Evolutionary conservation across 2,329 filamentous ascomycete species (phyloP), one percentile per base, ranked within the genome.

Genomic region (Alternaria longipes): DNA sequence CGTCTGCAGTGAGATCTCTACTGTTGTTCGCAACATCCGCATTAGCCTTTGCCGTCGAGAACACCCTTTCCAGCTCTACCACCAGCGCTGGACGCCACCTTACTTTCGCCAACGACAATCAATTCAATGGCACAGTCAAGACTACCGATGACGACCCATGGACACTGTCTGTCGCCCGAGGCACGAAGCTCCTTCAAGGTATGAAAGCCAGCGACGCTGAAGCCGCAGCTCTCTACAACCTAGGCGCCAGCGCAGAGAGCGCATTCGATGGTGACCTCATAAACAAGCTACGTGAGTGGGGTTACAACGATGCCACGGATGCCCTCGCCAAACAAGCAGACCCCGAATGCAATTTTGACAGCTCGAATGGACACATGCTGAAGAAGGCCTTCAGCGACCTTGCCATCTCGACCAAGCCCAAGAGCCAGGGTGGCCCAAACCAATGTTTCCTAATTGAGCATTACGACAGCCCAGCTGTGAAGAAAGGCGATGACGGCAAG

Each of bases 391-490:
- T 65, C 14, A 4, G 9, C 11, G 63, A 59, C 4, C 40, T 69
- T 2, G 42, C 47, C 8, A 58, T 69, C 1, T 46, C 51, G 4
- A 65, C 54, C 1, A 51, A 47, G n/a, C 62, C 63, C 5, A 66
- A 60, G 44, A 5, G 36, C 8, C 14, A 57, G 11, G 60, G 60
- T 9, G 65, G 67, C 3, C 53, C 64, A 5, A 69, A 69, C 38
- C 52, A 67, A 9, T 63, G 60, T 26, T 71, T 67, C 34, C 26
- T 42, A 0, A 59, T 67, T 16, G 54, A 69, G 49, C 70, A 72
- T 45, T 40, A 30, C 32, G 38, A 63, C 34, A 49, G 62, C 14
- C 53, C 58, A 6, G 54, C 59, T 2, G 59, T 60, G 30, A 64
- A 59, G 32, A 40, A 54, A 6, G 40, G 22, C 14, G 44, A 61